phyloP scores from a whole-genome alignment of 2,329 filamentous ascomycete species.

The Erysiphe pisi region DNA sequence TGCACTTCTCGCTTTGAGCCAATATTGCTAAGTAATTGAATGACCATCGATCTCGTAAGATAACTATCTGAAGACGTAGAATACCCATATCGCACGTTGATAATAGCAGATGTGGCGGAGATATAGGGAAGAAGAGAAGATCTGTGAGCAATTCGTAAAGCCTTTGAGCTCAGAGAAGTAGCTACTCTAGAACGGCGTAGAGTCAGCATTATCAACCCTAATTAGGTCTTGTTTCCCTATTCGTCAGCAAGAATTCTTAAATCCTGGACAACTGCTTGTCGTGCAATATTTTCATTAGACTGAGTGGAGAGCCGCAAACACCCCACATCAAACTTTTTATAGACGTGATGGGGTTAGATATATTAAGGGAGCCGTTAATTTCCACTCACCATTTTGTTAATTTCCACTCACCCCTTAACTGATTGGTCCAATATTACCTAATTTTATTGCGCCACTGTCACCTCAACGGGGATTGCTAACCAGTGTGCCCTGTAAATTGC shows the following conservation, averaged over 20 bases:
- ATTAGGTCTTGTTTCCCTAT: background rate
- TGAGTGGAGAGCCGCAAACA: background rate
- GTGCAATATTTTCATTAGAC: background rate
- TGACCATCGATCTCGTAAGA: conserved; percentile 63
- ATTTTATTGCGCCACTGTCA: too few relatives aligned
- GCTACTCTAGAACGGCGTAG: background rate
- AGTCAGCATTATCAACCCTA: background rate
- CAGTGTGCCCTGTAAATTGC: too few relatives aligned
- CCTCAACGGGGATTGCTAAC: too few relatives aligned
- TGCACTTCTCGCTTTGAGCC: conserved; percentile 93
- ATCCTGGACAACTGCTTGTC: background rate
- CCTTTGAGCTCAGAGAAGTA: background rate
- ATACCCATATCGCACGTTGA: conserved; percentile 33
- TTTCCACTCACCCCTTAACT: too few relatives aligned
- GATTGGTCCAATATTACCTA: too few relatives aligned
- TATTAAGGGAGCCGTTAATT: too few relatives aligned
- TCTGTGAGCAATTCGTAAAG: background rate
- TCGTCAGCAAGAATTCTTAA: background rate
- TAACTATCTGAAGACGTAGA: conserved; percentile 35
- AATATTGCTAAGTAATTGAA: conserved; percentile 88
- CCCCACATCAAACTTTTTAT: background rate
- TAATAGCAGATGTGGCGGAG: background rate
- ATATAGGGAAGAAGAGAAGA: background rate
- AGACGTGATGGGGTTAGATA: background rate
- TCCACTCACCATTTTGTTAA: too few relatives aligned